Conservation (phyloP, 306 rosid species). For the Begonia loranthoides region DNA sequence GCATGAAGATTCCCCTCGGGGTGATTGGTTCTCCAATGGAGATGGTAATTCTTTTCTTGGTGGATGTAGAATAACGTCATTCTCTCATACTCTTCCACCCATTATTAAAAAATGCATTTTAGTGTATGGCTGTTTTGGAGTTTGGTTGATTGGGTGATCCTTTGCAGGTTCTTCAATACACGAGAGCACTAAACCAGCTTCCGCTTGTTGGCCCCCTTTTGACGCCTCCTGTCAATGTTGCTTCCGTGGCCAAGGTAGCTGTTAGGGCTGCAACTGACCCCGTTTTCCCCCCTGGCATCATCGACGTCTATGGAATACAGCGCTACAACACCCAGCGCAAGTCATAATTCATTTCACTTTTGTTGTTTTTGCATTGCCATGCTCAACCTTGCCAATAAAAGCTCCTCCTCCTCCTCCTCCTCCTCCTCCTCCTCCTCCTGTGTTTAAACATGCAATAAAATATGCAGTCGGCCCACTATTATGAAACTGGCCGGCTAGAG, state of each 20-base stretch:
- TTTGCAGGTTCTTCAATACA: conserved; percentile 53
- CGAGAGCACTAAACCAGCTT: conserved; percentile 52
- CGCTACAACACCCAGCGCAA: conserved; percentile 52
- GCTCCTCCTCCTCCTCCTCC: too few relatives aligned
- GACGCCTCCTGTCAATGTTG: conserved; percentile 76
- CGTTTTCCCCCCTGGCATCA: conserved; percentile 82
- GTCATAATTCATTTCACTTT: conserved; percentile 19
- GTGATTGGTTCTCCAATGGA: conserved; percentile 79
- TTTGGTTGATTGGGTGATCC: background rate
- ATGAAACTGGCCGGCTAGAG: too few relatives aligned
- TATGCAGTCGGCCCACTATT: background rate
- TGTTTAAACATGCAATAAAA: background rate
- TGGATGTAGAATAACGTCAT: too few relatives aligned
- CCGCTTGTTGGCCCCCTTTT: conserved; percentile 85
- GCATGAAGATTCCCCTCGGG: conserved; percentile 71
- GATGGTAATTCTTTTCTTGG: conserved; percentile 35
- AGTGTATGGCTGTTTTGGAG: too few relatives aligned
- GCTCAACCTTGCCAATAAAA: background rate
- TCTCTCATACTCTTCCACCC: too few relatives aligned
- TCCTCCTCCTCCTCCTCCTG: too few relatives aligned
- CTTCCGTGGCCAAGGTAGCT: conserved; percentile 68
- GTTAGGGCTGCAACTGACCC: conserved; percentile 94
- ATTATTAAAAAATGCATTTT: too few relatives aligned
- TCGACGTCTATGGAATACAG: conserved; percentile 67
- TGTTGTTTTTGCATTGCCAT: background rate